phyloP scores from a whole-genome alignment of 2,329 filamentous ascomycete genomes.

The Pseudogymnoascus sp. region DNA sequence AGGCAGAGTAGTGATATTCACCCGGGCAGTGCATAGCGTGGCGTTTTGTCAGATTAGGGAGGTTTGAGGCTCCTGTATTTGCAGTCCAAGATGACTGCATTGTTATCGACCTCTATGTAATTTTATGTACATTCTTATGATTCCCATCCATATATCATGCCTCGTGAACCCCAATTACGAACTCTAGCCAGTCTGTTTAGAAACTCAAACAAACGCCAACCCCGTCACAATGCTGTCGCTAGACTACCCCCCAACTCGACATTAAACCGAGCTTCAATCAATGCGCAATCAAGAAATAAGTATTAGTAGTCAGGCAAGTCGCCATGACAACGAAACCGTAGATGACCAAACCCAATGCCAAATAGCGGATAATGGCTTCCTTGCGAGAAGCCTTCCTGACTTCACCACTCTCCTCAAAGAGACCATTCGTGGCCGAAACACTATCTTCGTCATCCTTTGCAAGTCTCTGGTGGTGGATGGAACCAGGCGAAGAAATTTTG shows the following conservation, averaged over 20 bases:
- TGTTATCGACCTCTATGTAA: slow-evolving; percentile 9
- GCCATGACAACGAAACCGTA: slow-evolving; percentile 88
- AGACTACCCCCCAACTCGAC: not conserved
- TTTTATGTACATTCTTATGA: slow-evolving; percentile 8
- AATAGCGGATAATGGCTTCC: slow-evolving; percentile 56
- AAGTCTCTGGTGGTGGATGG: slow-evolving; percentile 73
- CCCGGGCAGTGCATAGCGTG: slow-evolving; percentile 10
- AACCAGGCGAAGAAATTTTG: slow-evolving; percentile 89
- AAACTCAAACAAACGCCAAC: slow-evolving; percentile 10
- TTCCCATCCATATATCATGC: not conserved
- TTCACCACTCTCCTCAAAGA: slow-evolving; percentile 25
- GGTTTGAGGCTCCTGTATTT: not conserved
- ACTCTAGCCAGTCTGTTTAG: slow-evolving; percentile 1
- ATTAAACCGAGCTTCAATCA: not conserved
- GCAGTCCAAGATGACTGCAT: not conserved
- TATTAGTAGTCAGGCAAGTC: slow-evolving; percentile 77
- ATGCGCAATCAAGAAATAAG: slow-evolving; percentile 54
- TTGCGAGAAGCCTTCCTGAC: slow-evolving; percentile 39
- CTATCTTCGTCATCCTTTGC: slow-evolving; percentile 85
- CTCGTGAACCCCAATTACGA: not conserved
- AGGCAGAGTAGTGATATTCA: slow-evolving; percentile 7
- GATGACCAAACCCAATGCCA: slow-evolving; percentile 66
- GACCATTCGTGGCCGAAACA: slow-evolving; percentile 43
- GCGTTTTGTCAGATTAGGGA: slow-evolving; percentile 7
- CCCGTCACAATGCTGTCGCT: slow-evolving; percentile 16